These are phyloP conservation scores for Diplodia sapinea DNA, from an alignment of 2,329 filamentous ascomycete genomes.

Conservation along the genomic window DNA sequence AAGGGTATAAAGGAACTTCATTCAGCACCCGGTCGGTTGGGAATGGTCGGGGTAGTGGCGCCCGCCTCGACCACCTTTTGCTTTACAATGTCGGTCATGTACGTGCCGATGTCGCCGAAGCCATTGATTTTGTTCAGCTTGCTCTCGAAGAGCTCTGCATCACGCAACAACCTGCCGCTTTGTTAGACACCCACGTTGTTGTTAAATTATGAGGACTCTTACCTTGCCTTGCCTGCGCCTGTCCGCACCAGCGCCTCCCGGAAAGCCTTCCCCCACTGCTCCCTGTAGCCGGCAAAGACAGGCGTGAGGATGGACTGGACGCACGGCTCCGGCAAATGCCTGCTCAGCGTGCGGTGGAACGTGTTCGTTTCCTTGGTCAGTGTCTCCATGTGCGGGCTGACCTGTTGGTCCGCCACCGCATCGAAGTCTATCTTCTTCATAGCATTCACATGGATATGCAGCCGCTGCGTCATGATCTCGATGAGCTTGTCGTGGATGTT, in stretches of 20 bases:
- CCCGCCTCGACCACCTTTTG: conserved; percentile 54
- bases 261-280: conserved; percentile 77
- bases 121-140: conserved; percentile 80
- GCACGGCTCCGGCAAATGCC: conserved; percentile 77
- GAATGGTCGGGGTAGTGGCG: conserved; percentile 2
- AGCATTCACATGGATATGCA: conserved; percentile 72
- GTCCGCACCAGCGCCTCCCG: conserved; percentile 69
- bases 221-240: conserved; percentile 73
- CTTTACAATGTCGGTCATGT: conserved; percentile 69
- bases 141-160: conserved; percentile 73
- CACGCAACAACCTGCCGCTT: conserved; percentile 69
- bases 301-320: conserved; percentile 84
- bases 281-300: conserved; percentile 81
- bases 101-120: conserved; percentile 73
- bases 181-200: conserved; percentile 32
- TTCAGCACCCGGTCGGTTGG: conserved; percentile 13
- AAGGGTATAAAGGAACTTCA: conserved; percentile 23
- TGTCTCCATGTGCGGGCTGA: conserved; percentile 81
- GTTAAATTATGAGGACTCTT: conserved; percentile 41
- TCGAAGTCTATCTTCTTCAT: conserved; percentile 82
- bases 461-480: conserved; percentile 86
- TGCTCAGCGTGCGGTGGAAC: conserved; percentile 80
- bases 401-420: conserved; percentile 50
- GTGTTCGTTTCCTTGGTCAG: conserved; percentile 85
- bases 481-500: conserved; percentile 92